Evolutionary conservation across 495 filamentous ascomycete species (phyloP).

Genomic region (Lichenothelia convexa): DNA sequence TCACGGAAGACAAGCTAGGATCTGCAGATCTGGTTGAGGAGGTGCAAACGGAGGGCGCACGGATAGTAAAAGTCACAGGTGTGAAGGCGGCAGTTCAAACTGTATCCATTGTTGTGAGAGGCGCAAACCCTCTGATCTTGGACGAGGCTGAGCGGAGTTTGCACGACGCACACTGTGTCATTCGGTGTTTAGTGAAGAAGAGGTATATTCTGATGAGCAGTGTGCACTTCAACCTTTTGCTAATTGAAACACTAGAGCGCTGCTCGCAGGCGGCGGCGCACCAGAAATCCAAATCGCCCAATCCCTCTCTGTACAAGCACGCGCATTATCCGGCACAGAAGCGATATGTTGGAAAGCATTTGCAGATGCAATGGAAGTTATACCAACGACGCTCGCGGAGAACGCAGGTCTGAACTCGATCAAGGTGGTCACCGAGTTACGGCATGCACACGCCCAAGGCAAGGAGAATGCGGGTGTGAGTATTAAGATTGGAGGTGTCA

Average conservation of each 20-base stretch:
- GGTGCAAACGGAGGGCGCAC: conserved; percentile 64
- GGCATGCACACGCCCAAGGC: conserved; percentile 81
- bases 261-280: conserved; percentile 90
- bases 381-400: conserved; percentile 90
- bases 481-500: conserved; percentile 92
- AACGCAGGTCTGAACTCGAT: conserved; percentile 95
- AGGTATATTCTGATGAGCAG: too few relatives aligned
- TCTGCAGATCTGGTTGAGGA: conserved; percentile 93
- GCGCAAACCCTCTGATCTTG: conserved; percentile 84
- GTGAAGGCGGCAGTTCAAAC: conserved; percentile 65
- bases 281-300: conserved; percentile 90
- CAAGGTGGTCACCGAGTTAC: conserved; percentile 93
- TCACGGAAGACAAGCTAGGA: conserved; percentile 96
- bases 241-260: too few relatives aligned
- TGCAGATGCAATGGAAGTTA: conserved; percentile 92
- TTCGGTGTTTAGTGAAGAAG: conserved; percentile 97
- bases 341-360: conserved; percentile 98
- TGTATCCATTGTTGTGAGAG: conserved; percentile 81
- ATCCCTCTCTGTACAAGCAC: conserved; percentile 58
- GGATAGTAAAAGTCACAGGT: conserved; percentile 87
- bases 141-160: conserved; percentile 92
- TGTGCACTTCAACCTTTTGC: too few relatives aligned
- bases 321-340: conserved; percentile 72
- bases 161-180: conserved; percentile 93
- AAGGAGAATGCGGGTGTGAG: conserved; percentile 93